Percentiles rank a stretch among this genome's conserved stretches.
Conservation (phyloP, 768 basidiomycete genomes). For the Lentinula boryana region DNA sequence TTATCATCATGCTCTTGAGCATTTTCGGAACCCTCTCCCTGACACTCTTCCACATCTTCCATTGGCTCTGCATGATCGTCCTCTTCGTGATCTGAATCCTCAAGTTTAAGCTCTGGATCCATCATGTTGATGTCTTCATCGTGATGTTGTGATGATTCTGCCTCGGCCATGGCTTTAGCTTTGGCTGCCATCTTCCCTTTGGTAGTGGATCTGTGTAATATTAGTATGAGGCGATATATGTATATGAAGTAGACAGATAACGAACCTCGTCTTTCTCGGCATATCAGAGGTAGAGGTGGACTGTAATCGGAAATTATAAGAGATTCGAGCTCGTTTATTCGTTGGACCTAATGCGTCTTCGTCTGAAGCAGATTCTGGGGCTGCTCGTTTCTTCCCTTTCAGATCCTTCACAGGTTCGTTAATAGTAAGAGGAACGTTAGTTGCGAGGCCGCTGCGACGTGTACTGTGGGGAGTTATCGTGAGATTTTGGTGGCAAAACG, state of each 20-base stretch:
- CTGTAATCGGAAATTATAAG: conserved; percentile 66
- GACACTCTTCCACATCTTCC: conserved; percentile 32
- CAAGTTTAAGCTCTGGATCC: conserved; percentile 53
- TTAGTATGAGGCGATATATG: neutral
- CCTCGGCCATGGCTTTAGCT: conserved; percentile 48
- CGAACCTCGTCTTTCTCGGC: conserved; percentile 72
- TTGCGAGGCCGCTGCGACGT: conserved; percentile 45
- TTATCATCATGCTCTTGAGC: conserved; percentile 40
- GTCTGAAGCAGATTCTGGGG: conserved; percentile 62
- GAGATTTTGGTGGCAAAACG: conserved; percentile 15
- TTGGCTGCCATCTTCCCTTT: conserved; percentile 60
- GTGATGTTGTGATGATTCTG: conserved; percentile 58
- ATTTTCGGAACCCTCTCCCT: conserved; percentile 44
- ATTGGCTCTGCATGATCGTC: conserved; percentile 38
- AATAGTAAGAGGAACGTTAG: conserved; percentile 49
- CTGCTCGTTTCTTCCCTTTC: conserved; percentile 93
- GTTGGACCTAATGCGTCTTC: conserved; percentile 55
- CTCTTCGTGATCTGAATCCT: conserved; percentile 36
- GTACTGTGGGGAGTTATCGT: conserved; percentile 33
- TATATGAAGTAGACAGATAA: conserved; percentile 8
- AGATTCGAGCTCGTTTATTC: conserved; percentile 58
- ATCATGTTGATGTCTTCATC: conserved; percentile 78
- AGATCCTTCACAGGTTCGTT: conserved; percentile 70
- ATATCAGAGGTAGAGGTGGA: conserved; percentile 46
- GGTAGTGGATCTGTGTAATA: conserved; percentile 34